These are phyloP conservation scores for Zymoseptoria brevis DNA, from an alignment of 2,329 filamentous ascomycete species.

Conservation along the genomic window DNA sequence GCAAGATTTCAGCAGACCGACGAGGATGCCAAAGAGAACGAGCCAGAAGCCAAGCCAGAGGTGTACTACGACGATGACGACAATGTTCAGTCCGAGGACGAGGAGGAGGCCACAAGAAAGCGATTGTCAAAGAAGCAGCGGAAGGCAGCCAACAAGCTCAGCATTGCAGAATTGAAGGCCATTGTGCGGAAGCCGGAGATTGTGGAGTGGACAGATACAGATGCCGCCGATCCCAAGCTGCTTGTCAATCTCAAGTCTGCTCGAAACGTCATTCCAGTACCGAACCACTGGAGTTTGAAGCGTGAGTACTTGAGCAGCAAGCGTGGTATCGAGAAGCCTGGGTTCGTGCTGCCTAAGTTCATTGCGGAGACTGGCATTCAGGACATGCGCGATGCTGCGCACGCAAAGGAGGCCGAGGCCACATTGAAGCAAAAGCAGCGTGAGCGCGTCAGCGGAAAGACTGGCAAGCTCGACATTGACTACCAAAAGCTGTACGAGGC, in stretches of 20 bases:
- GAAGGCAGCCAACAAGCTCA: constrained; percentile 84
- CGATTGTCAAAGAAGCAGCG: constrained; percentile 91
- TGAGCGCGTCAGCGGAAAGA: constrained; percentile 88
- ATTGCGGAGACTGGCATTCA: constrained; percentile 96
- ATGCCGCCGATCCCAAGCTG: constrained; percentile 77
- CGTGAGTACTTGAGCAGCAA: constrained; percentile 96
- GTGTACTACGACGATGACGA: constrained; percentile 79
- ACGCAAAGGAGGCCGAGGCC: constrained; percentile 92
- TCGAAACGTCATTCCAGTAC: constrained; percentile 91
- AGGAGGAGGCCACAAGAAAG: constrained; percentile 52
- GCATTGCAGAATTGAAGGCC: constrained; percentile 90
- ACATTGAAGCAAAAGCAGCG: constrained; percentile 91
- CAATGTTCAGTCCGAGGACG: constrained; percentile 77
- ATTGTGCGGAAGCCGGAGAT: constrained; percentile 84
- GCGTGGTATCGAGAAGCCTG: constrained; percentile 88
- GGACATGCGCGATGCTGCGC: constrained; percentile 92
- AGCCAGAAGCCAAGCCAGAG: constrained; percentile 66
- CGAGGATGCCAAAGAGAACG: constrained; percentile 49
- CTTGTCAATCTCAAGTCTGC: constrained; percentile 92
- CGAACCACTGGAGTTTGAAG: constrained; percentile 89
- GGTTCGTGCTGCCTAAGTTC: constrained; percentile 88
- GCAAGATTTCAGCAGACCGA: constrained; percentile 63
- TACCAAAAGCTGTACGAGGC: constrained; percentile 98
- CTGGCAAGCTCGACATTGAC: constrained; percentile 95
- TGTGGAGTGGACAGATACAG: constrained; percentile 95